Conservation (phyloP, 116 monocot species). For the Cymodocea nodosa region DNA sequence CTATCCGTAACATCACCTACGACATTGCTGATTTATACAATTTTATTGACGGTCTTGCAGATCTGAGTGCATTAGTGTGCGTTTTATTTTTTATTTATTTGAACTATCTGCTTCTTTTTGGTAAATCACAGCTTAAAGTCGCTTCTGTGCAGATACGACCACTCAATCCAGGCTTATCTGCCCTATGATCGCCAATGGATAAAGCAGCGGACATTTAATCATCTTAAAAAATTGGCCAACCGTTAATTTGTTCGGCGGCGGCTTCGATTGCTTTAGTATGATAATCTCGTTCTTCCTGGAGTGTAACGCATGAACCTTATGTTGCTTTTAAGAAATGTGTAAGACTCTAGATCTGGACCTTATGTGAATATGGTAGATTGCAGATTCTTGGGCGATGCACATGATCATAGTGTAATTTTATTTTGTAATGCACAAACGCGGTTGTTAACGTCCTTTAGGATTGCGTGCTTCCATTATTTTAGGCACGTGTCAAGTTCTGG, state of each 20-base stretch:
- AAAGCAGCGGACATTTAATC: constrained; percentile 54
- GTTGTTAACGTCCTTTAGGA: no score
- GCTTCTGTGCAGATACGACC: constrained; percentile 44
- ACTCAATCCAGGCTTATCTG: constrained; percentile 58
- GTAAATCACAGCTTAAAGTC: neutral
- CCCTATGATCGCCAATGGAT: constrained; percentile 82
- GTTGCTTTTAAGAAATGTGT: neutral
- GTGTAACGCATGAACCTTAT: neutral
- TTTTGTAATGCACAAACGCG: no score
- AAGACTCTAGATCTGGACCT: neutral
- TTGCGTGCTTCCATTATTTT: no score
- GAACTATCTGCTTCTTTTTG: neutral
- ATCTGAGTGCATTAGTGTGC: constrained; percentile 68
- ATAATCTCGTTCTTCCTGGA: no score
- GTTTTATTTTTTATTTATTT: constrained; percentile 8
- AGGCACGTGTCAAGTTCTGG: no score
- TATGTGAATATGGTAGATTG: constrained; percentile 3
- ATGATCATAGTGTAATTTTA: no score
- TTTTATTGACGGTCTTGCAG: constrained; percentile 60
- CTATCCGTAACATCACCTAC: constrained; percentile 52
- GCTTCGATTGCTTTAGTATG: no score
- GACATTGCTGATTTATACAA: constrained; percentile 73
- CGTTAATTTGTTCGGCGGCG: neutral
- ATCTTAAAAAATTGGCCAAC: constrained; percentile 47
- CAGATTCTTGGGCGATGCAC: neutral